Conservation (phyloP, 2,329 filamentous ascomycete species). For the Erysiphe pulchra region DNA sequence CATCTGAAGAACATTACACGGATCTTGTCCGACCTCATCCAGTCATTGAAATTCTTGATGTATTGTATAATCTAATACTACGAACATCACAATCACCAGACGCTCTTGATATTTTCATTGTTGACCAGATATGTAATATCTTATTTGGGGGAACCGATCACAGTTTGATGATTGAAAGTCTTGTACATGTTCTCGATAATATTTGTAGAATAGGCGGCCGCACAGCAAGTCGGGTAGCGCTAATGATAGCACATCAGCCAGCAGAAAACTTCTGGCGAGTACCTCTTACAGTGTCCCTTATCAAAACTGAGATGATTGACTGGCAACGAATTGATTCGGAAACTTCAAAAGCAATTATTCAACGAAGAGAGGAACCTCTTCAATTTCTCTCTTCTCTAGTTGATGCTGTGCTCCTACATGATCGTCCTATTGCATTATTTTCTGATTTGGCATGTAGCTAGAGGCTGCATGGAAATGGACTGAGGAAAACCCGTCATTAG, state of each 20-base stretch:
- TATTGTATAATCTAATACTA: slow-evolving; percentile 34
- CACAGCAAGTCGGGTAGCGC: slow-evolving; percentile 25
- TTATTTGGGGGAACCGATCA: slow-evolving; percentile 25
- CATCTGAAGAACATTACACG: slow-evolving; percentile 30
- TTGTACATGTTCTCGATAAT: slow-evolving; percentile 35
- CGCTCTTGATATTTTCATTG: slow-evolving; percentile 30
- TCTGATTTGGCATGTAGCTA: slow-evolving; percentile 70
- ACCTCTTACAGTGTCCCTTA: slow-evolving; percentile 28
- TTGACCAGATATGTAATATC: slow-evolving; percentile 30
- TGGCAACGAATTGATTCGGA: slow-evolving; percentile 42
- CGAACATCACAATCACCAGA: slow-evolving; percentile 35
- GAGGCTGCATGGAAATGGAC: slow-evolving; percentile 66
- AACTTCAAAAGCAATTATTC: slow-evolving; percentile 44
- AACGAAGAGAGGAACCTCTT: slow-evolving; percentile 45
- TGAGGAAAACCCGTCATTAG: slow-evolving; percentile 39
- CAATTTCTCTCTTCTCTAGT: slow-evolving; percentile 61
- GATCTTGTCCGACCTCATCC: slow-evolving; percentile 31
- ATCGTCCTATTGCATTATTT: slow-evolving; percentile 52
- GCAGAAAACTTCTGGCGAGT: slow-evolving; percentile 29
- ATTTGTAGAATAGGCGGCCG: slow-evolving; percentile 30
- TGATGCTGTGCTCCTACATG: slow-evolving; percentile 53
- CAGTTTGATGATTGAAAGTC: slow-evolving; percentile 31
- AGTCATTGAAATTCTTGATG: slow-evolving; percentile 36
- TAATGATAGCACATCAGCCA: slow-evolving; percentile 29
- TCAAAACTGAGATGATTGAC: slow-evolving; percentile 33